Base-by-base conservation (phyloP, 495 filamentous ascomycete genomes). In the Haplographium delicatum region DNA sequence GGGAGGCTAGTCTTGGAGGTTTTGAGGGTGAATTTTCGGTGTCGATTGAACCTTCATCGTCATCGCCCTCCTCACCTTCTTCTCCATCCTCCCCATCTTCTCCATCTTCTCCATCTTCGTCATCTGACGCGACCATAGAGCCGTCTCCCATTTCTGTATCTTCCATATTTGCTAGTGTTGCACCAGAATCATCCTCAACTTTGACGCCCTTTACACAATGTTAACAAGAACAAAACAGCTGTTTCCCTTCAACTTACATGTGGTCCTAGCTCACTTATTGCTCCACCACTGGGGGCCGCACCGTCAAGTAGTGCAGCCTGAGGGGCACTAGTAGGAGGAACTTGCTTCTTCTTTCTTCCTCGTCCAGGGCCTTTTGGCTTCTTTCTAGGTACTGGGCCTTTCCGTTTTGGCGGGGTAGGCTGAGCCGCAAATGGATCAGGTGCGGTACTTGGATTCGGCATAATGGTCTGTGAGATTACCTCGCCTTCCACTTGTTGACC, bases 401-500 rank as follows among this genome's bases (percentile, higher is more conserved):
- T 82, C 46, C 83, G 80, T 61, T 63, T 67, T 5, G 60, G 61
- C 3, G 74, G 73, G 25, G 70, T 47, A 30, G 52, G 44, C 9
- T 54, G 55, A 10, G 44, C 49, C 13, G 35, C 16, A 28, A 41
- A 43, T 30, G 47, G 39, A 35, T 54, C 51, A 19, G 50, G n/a
- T 5, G 18, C 68, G 7, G 39, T 55, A 18, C 45, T 64, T 10
- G 71, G 65, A 20, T 65, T 64, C 2, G 71, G 65, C 16, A 78
- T 66, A 3, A 73, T 60, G 0, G 63, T 71, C 15, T 84, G 82
- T 8, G 80, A 69, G 26, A 83, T 76, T 22, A 95, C 78, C 54
- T 95, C 87, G 35, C 87, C 87, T 44, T 91, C 88, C 2, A 95
- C 80, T 3, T 72, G 75, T 64, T 91, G 87, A 0, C 90, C 90